Percentiles rank a stretch among this genome's conserved stretches.
Evolutionary conservation across 371 early-diverging fungal species (phyloP).

Genomic region (Mortierella sp.): DNA sequence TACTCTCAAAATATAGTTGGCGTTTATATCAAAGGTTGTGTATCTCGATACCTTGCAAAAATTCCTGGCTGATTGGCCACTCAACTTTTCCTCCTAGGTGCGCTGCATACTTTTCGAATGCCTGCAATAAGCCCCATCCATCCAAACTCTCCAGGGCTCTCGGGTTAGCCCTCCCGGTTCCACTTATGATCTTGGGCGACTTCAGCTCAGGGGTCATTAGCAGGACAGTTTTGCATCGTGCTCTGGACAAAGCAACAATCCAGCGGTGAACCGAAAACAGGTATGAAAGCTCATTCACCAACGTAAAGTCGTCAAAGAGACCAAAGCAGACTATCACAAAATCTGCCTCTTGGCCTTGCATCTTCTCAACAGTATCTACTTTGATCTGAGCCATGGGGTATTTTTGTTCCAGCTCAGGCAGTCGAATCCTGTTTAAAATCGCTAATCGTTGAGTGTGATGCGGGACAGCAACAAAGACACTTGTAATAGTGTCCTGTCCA

Average conservation of each 20-base stretch:
- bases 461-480: conserved; percentile 65
- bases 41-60: conserved; percentile 18
- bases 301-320: conserved; percentile 45
- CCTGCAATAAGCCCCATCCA: conserved; percentile 52
- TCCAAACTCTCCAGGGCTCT: conserved; percentile 28
- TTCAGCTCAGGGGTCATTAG: conserved; percentile 61
- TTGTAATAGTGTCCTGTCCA: conserved; percentile 24
- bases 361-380: conserved; percentile 66
- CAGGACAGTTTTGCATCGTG: conserved; percentile 68
- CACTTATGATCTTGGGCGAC: conserved; percentile 45
- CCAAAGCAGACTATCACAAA: conserved; percentile 69
- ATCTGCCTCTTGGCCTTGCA: conserved; percentile 74
- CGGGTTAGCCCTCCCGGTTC: conserved; percentile 19
- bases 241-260: conserved; percentile 70
- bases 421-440: conserved; percentile 25
- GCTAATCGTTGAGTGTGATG: conserved; percentile 67
- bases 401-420: conserved; percentile 25
- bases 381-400: conserved; percentile 41
- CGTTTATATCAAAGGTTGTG: neutral
- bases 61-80: conserved; percentile 27
- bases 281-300: conserved; percentile 53
- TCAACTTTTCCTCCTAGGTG: conserved; percentile 29
- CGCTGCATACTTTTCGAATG: conserved; percentile 46
- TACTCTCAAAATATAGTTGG: neutral
- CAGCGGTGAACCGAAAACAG: conserved; percentile 67